phyloP scores from a whole-genome alignment of 257 asterid genomes.

The Rehmannia glutinosa region DNA sequence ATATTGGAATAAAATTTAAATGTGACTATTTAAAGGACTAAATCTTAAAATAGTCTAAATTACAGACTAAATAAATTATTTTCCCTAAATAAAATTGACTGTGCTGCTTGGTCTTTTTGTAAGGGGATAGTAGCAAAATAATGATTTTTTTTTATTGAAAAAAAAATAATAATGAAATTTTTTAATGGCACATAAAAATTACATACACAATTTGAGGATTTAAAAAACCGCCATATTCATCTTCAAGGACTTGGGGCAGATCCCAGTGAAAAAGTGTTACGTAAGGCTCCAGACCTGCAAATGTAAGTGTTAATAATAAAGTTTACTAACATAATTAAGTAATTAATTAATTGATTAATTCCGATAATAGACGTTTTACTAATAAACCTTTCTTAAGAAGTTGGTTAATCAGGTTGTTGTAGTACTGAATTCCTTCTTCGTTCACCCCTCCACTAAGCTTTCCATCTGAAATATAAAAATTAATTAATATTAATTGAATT shows the following conservation, averaged over 20 bases:
- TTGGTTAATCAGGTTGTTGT: constrained; percentile 13
- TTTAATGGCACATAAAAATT: background rate
- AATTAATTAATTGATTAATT: background rate
- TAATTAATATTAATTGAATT: background rate
- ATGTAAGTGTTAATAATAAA: background rate
- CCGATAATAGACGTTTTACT: no score
- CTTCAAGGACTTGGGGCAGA: constrained; percentile 34
- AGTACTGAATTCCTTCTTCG: constrained; percentile 18
- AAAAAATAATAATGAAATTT: no score
- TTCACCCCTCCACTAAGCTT: constrained; percentile 19
- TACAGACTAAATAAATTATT: no score
- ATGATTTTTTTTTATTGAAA: no score
- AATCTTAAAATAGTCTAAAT: no score
- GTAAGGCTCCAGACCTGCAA: constrained; percentile 21
- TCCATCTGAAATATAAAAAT: constrained; percentile 3
- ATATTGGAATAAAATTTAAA: no score
- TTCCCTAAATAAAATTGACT: no score
- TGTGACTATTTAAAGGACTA: no score
- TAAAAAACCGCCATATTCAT: constrained; percentile 31
- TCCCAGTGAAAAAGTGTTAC: constrained; percentile 43
- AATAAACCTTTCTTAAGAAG: constrained; percentile 10
- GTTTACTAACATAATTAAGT: background rate
- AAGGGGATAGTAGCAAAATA: no score
- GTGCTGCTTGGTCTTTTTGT: no score
- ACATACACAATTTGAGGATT: constrained; percentile 31